Conservation (phyloP, 768 basidiomycete genomes). For the Suillus hirtellus region DNA sequence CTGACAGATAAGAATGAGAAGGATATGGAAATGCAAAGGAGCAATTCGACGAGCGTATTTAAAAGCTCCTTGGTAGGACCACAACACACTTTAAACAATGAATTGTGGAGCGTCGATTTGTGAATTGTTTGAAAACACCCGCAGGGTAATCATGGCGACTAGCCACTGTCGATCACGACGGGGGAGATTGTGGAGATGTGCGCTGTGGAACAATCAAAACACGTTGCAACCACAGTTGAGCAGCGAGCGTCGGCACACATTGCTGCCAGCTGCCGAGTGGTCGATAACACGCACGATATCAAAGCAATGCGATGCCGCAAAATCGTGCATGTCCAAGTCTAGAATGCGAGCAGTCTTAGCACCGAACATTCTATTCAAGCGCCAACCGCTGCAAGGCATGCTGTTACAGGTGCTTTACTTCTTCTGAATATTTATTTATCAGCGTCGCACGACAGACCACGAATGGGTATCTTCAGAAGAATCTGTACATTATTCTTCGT, state of each 20-base stretch:
- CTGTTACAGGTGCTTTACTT: no score
- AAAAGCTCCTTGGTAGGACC: background rate
- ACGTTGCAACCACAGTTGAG: no score
- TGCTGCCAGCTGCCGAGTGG: no score
- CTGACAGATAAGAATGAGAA: slow-evolving; percentile 3
- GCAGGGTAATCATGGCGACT: background rate
- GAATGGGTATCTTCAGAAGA: background rate
- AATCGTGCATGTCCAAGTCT: no score
- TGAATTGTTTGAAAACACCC: no score
- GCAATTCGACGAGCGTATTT: background rate
- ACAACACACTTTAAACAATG: background rate
- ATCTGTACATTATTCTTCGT: background rate
- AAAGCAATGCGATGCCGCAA: no score
- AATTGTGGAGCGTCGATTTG: slow-evolving; percentile 11
- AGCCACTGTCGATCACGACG: background rate
- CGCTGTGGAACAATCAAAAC: background rate
- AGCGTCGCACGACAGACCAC: background rate
- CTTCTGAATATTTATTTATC: background rate
- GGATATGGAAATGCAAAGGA: background rate
- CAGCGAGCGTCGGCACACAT: no score
- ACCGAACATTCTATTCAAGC: no score
- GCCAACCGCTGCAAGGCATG: no score
- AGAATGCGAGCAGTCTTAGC: no score
- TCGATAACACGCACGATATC: no score
- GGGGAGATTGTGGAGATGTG: background rate